Evolutionary conservation across 495 filamentous ascomycete species (phyloP).

Genomic region (Lasiosphaeria ovina): DNA sequence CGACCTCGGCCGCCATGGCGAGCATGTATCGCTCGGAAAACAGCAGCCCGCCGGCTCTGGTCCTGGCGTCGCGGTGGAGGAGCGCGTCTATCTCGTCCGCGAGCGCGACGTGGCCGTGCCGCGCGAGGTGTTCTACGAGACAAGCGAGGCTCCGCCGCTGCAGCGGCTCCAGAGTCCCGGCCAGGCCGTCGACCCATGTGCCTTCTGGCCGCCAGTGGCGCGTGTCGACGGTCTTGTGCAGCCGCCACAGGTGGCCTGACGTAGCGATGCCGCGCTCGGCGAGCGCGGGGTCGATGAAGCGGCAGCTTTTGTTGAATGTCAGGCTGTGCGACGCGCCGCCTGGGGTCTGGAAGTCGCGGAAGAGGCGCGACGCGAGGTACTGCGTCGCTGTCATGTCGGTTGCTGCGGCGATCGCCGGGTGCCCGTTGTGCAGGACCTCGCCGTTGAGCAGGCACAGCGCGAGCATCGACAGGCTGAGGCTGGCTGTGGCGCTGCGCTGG

Average conservation of each 20-base stretch:
- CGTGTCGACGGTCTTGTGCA: not conserved
- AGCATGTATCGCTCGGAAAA: not conserved
- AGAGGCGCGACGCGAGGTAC: not conserved
- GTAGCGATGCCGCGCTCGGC: not conserved
- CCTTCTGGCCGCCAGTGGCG: not conserved
- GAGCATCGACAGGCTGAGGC: slow-evolving; percentile 27
- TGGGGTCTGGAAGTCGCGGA: not conserved
- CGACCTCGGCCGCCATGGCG: not conserved
- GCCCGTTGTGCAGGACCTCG: slow-evolving; percentile 15
- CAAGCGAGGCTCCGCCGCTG: not conserved
- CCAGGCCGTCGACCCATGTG: not conserved
- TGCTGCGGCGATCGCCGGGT: not conserved
- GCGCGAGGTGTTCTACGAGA: not conserved
- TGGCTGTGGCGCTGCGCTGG: not conserved
- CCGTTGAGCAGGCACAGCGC: slow-evolving; percentile 30
- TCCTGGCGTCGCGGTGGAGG: not conserved
- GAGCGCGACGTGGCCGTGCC: not conserved
- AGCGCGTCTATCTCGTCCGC: not conserved
- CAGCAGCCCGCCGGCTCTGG: not conserved
- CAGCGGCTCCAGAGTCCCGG: not conserved
- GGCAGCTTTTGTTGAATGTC: not conserved
- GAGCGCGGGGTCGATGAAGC: not conserved
- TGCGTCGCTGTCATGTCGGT: not conserved
- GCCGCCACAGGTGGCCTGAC: not conserved
- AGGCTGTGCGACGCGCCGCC: not conserved